Evolutionary conservation across 1,284 basidiomycete genomes (phyloP).

Genomic region (Ganoderma leucocontextum): DNA sequence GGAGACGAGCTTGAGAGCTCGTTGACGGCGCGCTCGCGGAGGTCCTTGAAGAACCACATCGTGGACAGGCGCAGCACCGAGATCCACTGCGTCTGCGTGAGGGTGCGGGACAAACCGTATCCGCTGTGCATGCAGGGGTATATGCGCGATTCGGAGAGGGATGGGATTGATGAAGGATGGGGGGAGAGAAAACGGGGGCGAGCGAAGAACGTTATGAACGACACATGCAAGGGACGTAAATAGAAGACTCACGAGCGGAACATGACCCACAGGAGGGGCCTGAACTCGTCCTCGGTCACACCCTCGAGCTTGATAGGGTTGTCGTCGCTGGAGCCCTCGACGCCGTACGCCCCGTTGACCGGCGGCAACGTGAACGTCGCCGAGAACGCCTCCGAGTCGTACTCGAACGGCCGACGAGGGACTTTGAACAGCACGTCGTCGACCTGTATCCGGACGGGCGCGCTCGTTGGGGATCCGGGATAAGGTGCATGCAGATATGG

Average conservation of each 20-base stretch:
- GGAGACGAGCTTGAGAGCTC: conserved; percentile 24
- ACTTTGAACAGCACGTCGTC: conserved; percentile 18
- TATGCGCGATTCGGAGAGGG: not conserved
- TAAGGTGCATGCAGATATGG: not conserved
- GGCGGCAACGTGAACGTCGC: conserved; percentile 19
- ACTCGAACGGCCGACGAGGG: conserved; percentile 23
- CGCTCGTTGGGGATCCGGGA: not conserved
- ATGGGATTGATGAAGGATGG: not conserved
- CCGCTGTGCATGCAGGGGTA: conserved; percentile 4
- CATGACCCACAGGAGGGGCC: conserved; percentile 16
- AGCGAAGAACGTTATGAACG: not conserved
- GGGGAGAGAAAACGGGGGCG: not conserved
- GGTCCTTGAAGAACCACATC: conserved; percentile 20
- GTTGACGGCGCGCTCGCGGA: conserved; percentile 15
- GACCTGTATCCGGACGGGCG: not conserved
- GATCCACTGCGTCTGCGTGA: conserved; percentile 20
- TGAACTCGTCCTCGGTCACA: conserved; percentile 14
- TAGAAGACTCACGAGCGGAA: conserved; percentile 19
- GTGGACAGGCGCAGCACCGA: conserved; percentile 23
- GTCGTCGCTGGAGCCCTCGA: conserved; percentile 21
- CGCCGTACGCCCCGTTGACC: not conserved
- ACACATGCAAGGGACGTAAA: not conserved
- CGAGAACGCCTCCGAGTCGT: conserved; percentile 22
- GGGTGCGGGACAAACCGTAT: conserved; percentile 14
- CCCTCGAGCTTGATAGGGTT: conserved; percentile 15